phyloP scores from a whole-genome alignment of 2,329 filamentous ascomycete genomes.

The Fusarium sp. region DNA sequence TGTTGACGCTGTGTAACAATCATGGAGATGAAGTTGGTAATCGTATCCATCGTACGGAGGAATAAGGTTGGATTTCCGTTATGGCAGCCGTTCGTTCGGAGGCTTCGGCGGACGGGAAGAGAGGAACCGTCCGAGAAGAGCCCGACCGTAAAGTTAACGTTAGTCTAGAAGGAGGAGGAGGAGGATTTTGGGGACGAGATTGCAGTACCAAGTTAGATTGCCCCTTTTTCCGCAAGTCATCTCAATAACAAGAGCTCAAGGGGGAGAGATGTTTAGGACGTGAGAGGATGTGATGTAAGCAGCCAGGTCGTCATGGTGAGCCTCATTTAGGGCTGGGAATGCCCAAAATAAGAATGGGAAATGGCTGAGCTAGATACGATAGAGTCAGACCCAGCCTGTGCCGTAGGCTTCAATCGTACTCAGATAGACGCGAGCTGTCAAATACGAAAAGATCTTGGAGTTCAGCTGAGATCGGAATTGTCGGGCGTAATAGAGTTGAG shows the following conservation, averaged over 20 bases:
- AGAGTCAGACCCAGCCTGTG: neutral
- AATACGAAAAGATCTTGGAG: neutral
- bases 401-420: neutral
- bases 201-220: neutral
- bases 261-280: neutral
- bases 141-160: slow-evolving; percentile 16
- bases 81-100: slow-evolving; percentile 31
- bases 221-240: neutral
- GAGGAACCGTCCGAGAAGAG: slow-evolving; percentile 30
- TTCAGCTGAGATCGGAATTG: slow-evolving; percentile 12
- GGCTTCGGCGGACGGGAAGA: slow-evolving; percentile 31
- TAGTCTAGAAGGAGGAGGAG: neutral
- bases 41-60: neutral
- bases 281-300: slow-evolving; percentile 10
- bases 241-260: neutral
- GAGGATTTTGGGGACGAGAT: neutral
- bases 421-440: neutral
- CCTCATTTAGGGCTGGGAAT: slow-evolving; percentile 26
- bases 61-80: slow-evolving; percentile 24
- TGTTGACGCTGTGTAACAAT: slow-evolving; percentile 17
- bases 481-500: slow-evolving; percentile 1
- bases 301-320: slow-evolving; percentile 21
- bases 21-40: slow-evolving; percentile 19
- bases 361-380: neutral
- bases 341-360: slow-evolving; percentile 3